Evolutionary conservation across 495 filamentous ascomycete genomes (phyloP).

Genomic region (Chaetomium cochliodes): DNA sequence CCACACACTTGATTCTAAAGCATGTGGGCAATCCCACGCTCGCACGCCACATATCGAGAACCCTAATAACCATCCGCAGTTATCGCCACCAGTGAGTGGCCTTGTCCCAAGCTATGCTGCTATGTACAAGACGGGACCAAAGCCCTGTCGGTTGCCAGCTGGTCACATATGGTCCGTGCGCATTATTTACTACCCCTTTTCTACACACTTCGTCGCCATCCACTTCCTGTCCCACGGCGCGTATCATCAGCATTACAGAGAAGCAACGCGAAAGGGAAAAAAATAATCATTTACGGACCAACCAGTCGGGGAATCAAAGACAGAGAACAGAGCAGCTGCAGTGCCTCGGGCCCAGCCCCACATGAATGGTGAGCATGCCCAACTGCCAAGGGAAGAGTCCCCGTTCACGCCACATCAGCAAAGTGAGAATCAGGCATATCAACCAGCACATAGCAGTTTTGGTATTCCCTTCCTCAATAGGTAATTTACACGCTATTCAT

Average conservation of each 20-base stretch:
- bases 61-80: not conserved
- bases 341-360: too few relatives aligned
- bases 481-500: too few relatives aligned
- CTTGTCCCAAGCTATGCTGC: not conserved
- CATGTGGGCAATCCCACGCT: not conserved
- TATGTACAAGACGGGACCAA: not conserved
- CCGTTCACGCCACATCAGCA: too few relatives aligned
- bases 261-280: not conserved
- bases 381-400: too few relatives aligned
- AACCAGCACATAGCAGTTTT: too few relatives aligned
- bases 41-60: not conserved
- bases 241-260: not conserved
- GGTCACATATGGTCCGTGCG: slow-evolving; percentile 8
- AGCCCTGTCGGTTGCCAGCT: not conserved
- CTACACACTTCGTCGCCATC: not conserved
- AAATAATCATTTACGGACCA: not conserved
- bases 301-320: too few relatives aligned
- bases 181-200: slow-evolving; percentile 18
- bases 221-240: not conserved
- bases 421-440: too few relatives aligned
- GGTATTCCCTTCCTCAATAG: too few relatives aligned
- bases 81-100: not conserved
- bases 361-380: too few relatives aligned
- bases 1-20: not conserved
- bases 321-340: too few relatives aligned